Base-by-base conservation (phyloP, 2,329 filamentous ascomycete species). In the Ciborinia camelliae region DNA sequence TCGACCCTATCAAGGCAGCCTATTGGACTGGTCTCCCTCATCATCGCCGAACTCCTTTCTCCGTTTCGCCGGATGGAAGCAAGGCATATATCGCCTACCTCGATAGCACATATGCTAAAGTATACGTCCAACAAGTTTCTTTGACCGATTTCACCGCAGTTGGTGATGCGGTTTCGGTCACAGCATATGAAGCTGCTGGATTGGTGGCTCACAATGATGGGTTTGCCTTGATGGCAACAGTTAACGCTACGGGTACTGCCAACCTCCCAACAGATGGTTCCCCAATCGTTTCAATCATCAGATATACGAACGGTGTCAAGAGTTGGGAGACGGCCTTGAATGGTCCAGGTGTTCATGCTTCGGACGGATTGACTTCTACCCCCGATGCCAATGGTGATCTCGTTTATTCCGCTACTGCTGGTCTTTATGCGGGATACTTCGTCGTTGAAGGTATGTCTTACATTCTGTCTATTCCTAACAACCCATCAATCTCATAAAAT, bases 341-440 rank as follows among this genome's bases (percentile, higher is more conserved):
- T 62, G 85, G 85, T 7, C 83, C 84, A 15, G 78, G 77, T 20
- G 81, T 86, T 23, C 78, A 83, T 64, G 74, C 75, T 12, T 69
- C 75, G 61, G 68, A 69, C 47, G 68, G 69, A 47, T 76, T 83
- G 41, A 74, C 79, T 23, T 81, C 82, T 32, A 79, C 84, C 1
- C 84, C 84, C 0, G 84, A 87, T 67, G 75, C 87, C 69, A 87
- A 87, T 69, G 85, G 85, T 41, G 85, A 87, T 70, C 80, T 88
- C 9, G 85, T 84, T 62, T 88, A 81, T 74, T 86, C 84, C 0
- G 79, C 82, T 59, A 76, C 79, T 61, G 79, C 83, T 12, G 80
- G 80, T 23, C 77, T 85, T 58, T 87, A 87, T 68, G 85, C 83
- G 10, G 85, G 85, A 18, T 87, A 87, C 76, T 84, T 86, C 65